Evolutionary conservation across 208 protist species (phyloP).

Genomic region (Trypanosoma rangeli): DNA sequence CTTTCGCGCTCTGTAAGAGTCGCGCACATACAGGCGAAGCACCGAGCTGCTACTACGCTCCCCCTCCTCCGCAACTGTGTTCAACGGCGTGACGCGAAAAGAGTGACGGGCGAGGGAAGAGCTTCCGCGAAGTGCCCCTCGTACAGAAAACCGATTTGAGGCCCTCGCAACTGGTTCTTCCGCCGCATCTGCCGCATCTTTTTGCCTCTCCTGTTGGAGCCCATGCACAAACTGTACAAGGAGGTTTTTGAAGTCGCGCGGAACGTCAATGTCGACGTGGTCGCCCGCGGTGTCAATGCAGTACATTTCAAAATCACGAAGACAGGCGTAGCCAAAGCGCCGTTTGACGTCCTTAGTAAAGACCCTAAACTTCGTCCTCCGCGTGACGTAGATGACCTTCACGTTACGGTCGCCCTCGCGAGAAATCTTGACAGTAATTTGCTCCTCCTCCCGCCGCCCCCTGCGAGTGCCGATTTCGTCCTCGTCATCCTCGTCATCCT

Average conservation of each 20-base stretch:
- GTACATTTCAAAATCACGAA: slow-evolving; percentile 81
- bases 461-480: slow-evolving; percentile 17
- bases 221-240: not conserved
- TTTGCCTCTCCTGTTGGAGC: not conserved
- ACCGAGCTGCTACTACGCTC: slow-evolving; percentile 55
- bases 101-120: not conserved
- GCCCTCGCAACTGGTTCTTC: not conserved
- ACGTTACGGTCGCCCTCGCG: slow-evolving; percentile 78
- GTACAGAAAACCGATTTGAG: not conserved
- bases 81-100: not conserved
- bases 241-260: slow-evolving; percentile 16
- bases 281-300: slow-evolving; percentile 67
- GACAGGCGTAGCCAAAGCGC: slow-evolving; percentile 61
- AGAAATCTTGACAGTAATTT: slow-evolving; percentile 66
- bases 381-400: slow-evolving; percentile 54
- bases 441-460: slow-evolving; percentile 8
- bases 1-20: slow-evolving; percentile 53
- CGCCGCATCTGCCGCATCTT: no score
- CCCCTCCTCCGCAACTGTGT: not conserved
- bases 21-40: slow-evolving; percentile 81
- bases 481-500: slow-evolving; percentile 28
- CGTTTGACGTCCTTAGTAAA: slow-evolving; percentile 61
- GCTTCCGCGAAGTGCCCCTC: not conserved
- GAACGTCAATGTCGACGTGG: slow-evolving; percentile 77
- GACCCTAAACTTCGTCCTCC: slow-evolving; percentile 35